Evolutionary conservation across 805 yeast genomes (phyloP), one percentile per base, ranked within the genome.

Genomic region (Starmerella asiatica): DNA sequence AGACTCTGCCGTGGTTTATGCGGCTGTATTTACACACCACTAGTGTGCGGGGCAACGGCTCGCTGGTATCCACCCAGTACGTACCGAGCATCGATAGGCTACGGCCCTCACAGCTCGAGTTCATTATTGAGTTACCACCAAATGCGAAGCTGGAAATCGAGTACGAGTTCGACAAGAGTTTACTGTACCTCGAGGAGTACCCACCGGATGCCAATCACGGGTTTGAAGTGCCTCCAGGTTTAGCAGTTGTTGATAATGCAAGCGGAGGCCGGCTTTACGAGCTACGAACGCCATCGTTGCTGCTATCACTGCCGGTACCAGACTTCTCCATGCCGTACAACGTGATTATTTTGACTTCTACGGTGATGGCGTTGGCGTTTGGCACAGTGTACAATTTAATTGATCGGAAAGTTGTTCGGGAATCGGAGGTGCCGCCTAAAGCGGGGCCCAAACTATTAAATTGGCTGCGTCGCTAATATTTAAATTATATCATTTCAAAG

Each of bases 171-270:
- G 97, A 91, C 56, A 91, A 86, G 57, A 76, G 94, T 0, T 66
- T 91, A 56, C 66, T 91, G 23, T 69, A 78, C 42, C 76, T 81
- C 45, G 80, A 85, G 3, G 97, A 91, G 57, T 91, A 91, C 54
- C 98, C 98, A n/a, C 98, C 98, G 1, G 98, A 91, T 64, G 97
- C 98, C 2, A 91, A 91, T 57, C 96, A 91, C 52, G 98, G 98
- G 1, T 91, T 91, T 60, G 88, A 86, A 43, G 75, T 91, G 32
- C 91, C 91, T 19, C 94, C 97, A 0, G 94, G 94, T 4, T 38
- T 56, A n/a, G 46, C 50, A 8, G 40, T 42, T 12, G 38, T 11
- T 31, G 26, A 23, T 7, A 23, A 11, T 23, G 26, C 26, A 7
- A 12, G 8, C 7, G 12, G 17, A 4, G 24, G 16, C 5, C 11